Conservation (phyloP, 345 rosid species). For the Corymbia maculata region DNA sequence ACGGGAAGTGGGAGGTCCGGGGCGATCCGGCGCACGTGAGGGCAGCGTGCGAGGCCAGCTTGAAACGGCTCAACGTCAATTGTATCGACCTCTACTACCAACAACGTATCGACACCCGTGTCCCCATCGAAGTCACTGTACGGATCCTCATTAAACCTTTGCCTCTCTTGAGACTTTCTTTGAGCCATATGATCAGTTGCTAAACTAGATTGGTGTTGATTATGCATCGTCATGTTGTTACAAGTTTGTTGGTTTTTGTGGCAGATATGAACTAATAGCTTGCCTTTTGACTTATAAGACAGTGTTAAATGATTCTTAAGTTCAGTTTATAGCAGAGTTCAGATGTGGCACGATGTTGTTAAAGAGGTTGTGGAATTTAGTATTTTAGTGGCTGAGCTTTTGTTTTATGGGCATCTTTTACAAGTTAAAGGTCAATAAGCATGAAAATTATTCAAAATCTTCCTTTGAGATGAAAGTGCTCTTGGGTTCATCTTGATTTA, state of each 20-base stretch:
- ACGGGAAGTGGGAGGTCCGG: conserved; percentile 13
- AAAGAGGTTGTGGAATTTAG: neutral
- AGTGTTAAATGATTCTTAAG: neutral
- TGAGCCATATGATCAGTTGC: neutral
- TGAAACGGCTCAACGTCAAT: conserved; percentile 40
- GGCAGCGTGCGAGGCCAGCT: conserved; percentile 48
- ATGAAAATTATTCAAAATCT: neutral
- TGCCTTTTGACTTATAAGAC: no score
- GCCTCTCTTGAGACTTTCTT: neutral
- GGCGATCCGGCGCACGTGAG: conserved; percentile 58
- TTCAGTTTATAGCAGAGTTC: neutral
- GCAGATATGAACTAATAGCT: neutral
- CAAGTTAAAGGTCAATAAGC: neutral
- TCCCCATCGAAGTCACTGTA: conserved; percentile 61
- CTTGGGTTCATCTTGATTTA: neutral
- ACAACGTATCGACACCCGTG: conserved; percentile 38
- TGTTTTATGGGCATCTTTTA: neutral
- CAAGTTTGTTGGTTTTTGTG: neutral
- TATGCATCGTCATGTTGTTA: neutral
- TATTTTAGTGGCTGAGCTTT: neutral
- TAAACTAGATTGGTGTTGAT: neutral
- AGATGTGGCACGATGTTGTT: neutral
- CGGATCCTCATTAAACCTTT: neutral
- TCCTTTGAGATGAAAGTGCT: neutral
- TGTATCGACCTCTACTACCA: conserved; percentile 62